Evolutionary conservation across 2,329 filamentous ascomycete genomes (phyloP).

Genomic region (Aspergillus sp.): DNA sequence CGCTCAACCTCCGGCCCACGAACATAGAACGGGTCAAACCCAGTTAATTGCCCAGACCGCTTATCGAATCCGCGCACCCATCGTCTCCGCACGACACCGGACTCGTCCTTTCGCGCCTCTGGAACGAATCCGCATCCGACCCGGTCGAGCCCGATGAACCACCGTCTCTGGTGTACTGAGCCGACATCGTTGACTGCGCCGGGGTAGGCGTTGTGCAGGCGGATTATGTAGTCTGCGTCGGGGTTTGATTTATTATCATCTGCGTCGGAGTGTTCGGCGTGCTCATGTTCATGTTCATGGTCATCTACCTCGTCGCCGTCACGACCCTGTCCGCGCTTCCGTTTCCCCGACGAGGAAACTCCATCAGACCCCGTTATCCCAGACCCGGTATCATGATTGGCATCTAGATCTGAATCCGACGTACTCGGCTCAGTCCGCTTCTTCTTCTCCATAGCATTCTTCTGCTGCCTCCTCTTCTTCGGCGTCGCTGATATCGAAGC

Average conservation of each 20-base stretch:
- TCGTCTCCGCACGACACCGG: constrained; percentile 11
- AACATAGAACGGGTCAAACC: constrained; percentile 65
- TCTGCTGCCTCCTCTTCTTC: constrained; percentile 27
- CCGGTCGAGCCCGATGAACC: constrained; percentile 69
- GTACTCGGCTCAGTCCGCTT: background rate
- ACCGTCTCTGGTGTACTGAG: constrained; percentile 69
- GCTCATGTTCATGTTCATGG: background rate
- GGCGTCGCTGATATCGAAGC: constrained; percentile 13
- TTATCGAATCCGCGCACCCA: constrained; percentile 35
- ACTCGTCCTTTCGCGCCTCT: background rate
- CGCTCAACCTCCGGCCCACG: constrained; percentile 63
- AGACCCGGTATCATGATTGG: background rate
- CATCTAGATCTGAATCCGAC: background rate
- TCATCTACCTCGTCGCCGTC: background rate
- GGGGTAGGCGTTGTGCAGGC: constrained; percentile 66
- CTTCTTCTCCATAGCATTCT: background rate
- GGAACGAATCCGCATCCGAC: constrained; percentile 60
- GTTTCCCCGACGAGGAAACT: background rate
- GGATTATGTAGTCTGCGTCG: constrained; percentile 49
- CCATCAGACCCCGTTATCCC: background rate
- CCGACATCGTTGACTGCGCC: constrained; percentile 69
- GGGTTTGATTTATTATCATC: background rate
- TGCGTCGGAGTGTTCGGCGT: constrained; percentile 16
- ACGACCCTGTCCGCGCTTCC: background rate
- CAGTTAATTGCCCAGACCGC: constrained; percentile 26